Percentiles rank a stretch among this genome's conserved stretches.
Evolutionary conservation across 345 rosid species (phyloP).

Genomic region (Arabidopsis arenosa): DNA sequence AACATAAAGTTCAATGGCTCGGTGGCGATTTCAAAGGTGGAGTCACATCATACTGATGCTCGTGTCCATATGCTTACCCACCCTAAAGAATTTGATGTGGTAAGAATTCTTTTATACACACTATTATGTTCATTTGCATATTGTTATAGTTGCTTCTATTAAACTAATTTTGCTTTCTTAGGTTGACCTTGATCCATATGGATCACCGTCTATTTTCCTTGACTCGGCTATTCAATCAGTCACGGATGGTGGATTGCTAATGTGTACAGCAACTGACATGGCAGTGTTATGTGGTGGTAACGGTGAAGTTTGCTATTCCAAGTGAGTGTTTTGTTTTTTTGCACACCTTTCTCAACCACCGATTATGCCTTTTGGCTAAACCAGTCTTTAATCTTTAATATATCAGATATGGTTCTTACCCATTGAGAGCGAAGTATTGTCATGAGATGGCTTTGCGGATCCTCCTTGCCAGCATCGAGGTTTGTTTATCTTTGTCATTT

Average conservation of each 20-base stretch:
- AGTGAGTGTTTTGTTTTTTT: slow-evolving; percentile 57
- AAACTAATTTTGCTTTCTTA: slow-evolving; percentile 42
- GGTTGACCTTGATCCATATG: slow-evolving; percentile 99
- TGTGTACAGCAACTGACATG: slow-evolving; percentile 99
- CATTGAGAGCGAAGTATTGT: slow-evolving; percentile 91
- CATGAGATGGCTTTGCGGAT: slow-evolving; percentile 99
- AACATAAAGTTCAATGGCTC: slow-evolving; percentile 92
- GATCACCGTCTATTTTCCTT: slow-evolving; percentile 95
- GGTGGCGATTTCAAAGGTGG: slow-evolving; percentile 83
- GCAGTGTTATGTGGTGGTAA: slow-evolving; percentile 98
- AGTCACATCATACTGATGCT: slow-evolving; percentile 94
- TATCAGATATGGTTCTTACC: slow-evolving; percentile 90
- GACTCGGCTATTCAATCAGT: slow-evolving; percentile 95
- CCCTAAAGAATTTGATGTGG: slow-evolving; percentile 96
- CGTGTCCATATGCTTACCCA: slow-evolving; percentile 95
- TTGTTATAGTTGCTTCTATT: not conserved
- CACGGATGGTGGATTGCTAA: slow-evolving; percentile 87
- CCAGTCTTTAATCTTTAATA: slow-evolving; percentile 29
- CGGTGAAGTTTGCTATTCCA: slow-evolving; percentile 98
- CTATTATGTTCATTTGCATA: not conserved
- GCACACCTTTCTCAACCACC: slow-evolving; percentile 10
- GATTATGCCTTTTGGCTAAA: slow-evolving; percentile 17
- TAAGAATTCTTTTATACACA: slow-evolving; percentile 37
- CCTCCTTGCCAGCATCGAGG: slow-evolving; percentile 96
- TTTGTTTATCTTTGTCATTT: slow-evolving; percentile 35